phyloP scores from a whole-genome alignment of 148 eudicot species.

The Chenopodium berlandieri region DNA sequence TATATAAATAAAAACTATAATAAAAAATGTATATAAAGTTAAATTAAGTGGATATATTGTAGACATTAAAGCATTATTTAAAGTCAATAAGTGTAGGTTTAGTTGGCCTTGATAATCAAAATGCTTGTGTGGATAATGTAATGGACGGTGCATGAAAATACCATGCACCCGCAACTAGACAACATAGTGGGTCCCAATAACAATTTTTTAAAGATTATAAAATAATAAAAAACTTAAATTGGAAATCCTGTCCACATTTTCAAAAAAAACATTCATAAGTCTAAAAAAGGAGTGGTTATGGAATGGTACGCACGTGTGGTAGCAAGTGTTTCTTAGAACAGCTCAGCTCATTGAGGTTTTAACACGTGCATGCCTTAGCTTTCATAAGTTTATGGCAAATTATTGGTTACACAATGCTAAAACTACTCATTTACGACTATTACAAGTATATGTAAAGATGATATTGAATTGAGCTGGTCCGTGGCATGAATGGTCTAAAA shows the following conservation, averaged over 20 bases:
- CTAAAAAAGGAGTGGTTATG: not conserved
- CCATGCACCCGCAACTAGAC: not conserved
- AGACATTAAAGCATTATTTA: not conserved
- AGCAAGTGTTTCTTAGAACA: not conserved
- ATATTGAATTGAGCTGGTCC: no score
- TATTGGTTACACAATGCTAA: no score
- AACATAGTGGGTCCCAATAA: not conserved
- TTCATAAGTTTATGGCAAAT: not conserved
- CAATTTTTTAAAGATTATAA: no score
- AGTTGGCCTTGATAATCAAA: not conserved
- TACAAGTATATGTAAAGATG: no score
- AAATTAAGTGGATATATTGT: not conserved
- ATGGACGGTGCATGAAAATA: not conserved
- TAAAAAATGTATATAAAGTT: not conserved
- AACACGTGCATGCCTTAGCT: conserved; percentile 10
- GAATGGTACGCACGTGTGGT: not conserved
- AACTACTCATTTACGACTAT: no score
- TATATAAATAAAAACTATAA: not conserved
- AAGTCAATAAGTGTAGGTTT: not conserved
- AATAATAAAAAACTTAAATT: no score
- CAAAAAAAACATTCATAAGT: not conserved
- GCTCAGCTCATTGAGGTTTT: not conserved
- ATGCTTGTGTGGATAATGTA: not conserved
- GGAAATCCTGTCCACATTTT: not conserved
- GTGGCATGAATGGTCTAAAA: no score